Base-by-base conservation (phyloP, 176 grass and related monocot genomes). In the Olyra latifolia region DNA sequence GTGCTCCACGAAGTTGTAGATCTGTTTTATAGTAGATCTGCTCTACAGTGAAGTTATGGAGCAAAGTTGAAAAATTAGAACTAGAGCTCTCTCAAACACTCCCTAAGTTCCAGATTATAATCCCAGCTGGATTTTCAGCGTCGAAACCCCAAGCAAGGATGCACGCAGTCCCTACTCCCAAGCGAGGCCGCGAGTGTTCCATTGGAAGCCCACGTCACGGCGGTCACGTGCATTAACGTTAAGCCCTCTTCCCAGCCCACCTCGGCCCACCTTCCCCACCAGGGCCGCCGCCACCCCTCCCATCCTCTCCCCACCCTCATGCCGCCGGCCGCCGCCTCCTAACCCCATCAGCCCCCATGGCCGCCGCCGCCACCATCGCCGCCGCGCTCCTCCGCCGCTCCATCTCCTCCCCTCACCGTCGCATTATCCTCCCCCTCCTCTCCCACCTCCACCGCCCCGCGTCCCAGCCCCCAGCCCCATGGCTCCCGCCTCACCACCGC, bases 311-410 rank as follows among this genome's bases (percentile, higher is more conserved):
- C 7, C 12, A 60, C 54, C 59, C 42, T 47, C 45, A 61, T 72
- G 78, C 45, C 53, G 56, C 48, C 79, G 75, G 63, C 46, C 66
- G 40, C 82, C 58, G 12, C 41, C 74, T 80, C 52, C 40, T 75
- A 85, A 55, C 77, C 57, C 10, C 40, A 48, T 17, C 52, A 44
- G 24, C 7, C 44, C 44, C n/a, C 71, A 78, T 85, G 80, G 83
- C 61, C 35, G 67, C 79, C 42, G 81, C 74, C 55, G 20, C 54
- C 74, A 46, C 77, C 77, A 79, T 79, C 28, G 78, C 74, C 74
- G 80, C 74, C 24, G 76, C 56, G 4, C 22, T 83, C 9, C 57
- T 91, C 67, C 80, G 76, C 50, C 48, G 61, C 71, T 71, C 84
- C 47, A 69, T 63, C 14, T 64, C 75, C 11, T 52, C 74, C 52